A percentile compares a stretch with the other conserved stretches of the same genome.
phyloP scores from a whole-genome alignment of 2,329 filamentous ascomycete species.

The Botryotinia convoluta region DNA sequence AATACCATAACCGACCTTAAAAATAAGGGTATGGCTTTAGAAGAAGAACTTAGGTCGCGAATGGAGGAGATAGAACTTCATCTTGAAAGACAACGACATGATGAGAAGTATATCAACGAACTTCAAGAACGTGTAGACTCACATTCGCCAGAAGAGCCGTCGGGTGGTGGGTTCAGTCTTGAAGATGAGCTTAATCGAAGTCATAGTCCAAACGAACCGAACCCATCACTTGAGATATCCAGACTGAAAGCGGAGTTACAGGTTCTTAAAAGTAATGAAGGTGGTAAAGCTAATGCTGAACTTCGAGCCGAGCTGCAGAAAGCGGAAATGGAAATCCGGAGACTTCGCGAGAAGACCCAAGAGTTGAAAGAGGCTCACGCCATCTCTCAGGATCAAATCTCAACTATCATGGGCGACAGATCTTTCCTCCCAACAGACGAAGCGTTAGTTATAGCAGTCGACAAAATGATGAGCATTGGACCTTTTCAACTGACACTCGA shows the following conservation, averaged over 20 bases:
- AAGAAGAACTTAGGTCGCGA: constrained; percentile 43
- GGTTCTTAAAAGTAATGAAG: constrained; percentile 53
- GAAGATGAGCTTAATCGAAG: constrained; percentile 57
- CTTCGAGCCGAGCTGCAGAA: constrained; percentile 57
- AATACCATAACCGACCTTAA: constrained; percentile 40
- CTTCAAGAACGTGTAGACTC: constrained; percentile 16
- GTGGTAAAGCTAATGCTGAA: constrained; percentile 52
- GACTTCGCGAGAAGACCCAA: constrained; percentile 54
- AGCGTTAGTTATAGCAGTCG: constrained; percentile 50
- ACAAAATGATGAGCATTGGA: constrained; percentile 39
- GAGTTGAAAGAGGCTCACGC: constrained; percentile 58
- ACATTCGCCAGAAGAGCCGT: constrained; percentile 26
- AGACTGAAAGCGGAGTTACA: constrained; percentile 62
- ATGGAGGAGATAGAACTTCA: constrained; percentile 35
- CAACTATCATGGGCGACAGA: constrained; percentile 49
- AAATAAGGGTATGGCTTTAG: constrained; percentile 43
- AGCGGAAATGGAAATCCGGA: constrained; percentile 49
- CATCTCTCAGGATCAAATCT: constrained; percentile 56
- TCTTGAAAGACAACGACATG: constrained; percentile 44
- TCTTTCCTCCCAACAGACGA: constrained; percentile 44
- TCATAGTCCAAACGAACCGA: constrained; percentile 40
- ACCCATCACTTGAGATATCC: constrained; percentile 51
- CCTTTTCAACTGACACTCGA: constrained; percentile 45
- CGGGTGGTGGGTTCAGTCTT: constrained; percentile 44
- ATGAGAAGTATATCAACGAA: constrained; percentile 42